phyloP scores from a whole-genome alignment of 2,329 filamentous ascomycete genomes.

The Fusarium mundagurra region DNA sequence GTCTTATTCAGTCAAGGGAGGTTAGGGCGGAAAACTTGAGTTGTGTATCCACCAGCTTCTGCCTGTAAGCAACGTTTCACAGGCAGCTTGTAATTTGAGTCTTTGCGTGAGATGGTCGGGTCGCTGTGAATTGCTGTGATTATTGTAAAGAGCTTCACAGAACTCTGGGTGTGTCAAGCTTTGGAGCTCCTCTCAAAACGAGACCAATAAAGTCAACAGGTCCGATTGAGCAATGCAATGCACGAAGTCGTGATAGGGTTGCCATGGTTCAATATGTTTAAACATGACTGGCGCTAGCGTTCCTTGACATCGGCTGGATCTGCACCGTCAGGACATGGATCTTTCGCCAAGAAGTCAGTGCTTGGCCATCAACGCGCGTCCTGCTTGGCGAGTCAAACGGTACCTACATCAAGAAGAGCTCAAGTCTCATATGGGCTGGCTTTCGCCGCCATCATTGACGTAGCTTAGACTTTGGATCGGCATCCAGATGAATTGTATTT shows the following conservation, averaged over 20 bases:
- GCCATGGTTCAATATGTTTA: slow-evolving; percentile 41
- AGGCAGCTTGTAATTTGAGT: neutral
- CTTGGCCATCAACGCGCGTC: slow-evolving; percentile 45
- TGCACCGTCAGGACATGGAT: slow-evolving; percentile 44
- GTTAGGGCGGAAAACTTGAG: slow-evolving; percentile 33
- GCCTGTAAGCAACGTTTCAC: slow-evolving; percentile 28
- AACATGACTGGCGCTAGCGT: slow-evolving; percentile 42
- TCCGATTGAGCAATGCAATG: slow-evolving; percentile 17
- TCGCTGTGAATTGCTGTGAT: neutral
- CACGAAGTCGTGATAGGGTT: slow-evolving; percentile 42
- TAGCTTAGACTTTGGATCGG: slow-evolving; percentile 37
- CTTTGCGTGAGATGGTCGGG: neutral
- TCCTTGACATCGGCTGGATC: slow-evolving; percentile 42
- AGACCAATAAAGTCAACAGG: slow-evolving; percentile 11
- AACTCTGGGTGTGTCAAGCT: neutral
- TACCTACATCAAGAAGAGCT: slow-evolving; percentile 43
- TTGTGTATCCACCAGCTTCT: slow-evolving; percentile 33
- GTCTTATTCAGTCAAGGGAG: slow-evolving; percentile 31
- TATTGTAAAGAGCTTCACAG: neutral
- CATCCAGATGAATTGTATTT: slow-evolving; percentile 35
- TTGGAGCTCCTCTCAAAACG: neutral
- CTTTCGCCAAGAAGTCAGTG: slow-evolving; percentile 43
- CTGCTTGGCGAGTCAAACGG: slow-evolving; percentile 43
- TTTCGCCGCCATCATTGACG: slow-evolving; percentile 32
- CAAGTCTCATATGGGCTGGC: slow-evolving; percentile 38